Evolutionary conservation across 306 rosid species (phyloP), one percentile per base, ranked within the genome.

Genomic region (Fagus sylvatica): DNA sequence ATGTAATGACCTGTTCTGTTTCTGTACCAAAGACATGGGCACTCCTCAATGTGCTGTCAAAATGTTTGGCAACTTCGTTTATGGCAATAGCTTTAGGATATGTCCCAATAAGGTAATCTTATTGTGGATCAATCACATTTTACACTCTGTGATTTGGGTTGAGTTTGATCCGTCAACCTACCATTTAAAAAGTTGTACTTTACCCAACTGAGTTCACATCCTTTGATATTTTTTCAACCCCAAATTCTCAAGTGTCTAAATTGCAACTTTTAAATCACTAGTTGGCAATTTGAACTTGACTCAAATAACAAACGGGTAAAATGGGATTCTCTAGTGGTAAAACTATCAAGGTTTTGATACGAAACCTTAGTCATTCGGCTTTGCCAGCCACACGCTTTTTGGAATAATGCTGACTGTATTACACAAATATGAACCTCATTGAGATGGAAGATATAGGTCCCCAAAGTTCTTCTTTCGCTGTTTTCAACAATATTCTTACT

Each of bases 401-500:
- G 49, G 30, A 66, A 39, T 39, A 66, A 40, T 34, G 28, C 9
- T 66, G 71, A 39, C 32, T 7, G 3, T 17, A 7, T 57, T 28
- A 37, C 9, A 37, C 15, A 17, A 1, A 8, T 17, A 8, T 17
- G 37, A 66, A n/a, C 32, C 7, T 6, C 48, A 39, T 39, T 65
- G 4, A 39, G 71, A 66, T 66, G 13, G 48, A 66, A 43, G 37
- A 53, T 41, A 28, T 41, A 49, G 71, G 28, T 34, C 59, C 13
- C 53, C 71, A 68, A 67, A 59, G 56, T 1, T 75, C 33, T 39
- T 53, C 36, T 70, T 73, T 74, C 32, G 51, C 28, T 79, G 22
- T 70, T 49, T 46, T 40, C n/a, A 28, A 43, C 54, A 36, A 82
- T 72, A 73, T 76, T 79, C 79, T 78, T 34, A 41, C 61, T 73